Evolutionary conservation across 306 rosid genomes (phyloP).

Genomic region (Vicia sativa): DNA sequence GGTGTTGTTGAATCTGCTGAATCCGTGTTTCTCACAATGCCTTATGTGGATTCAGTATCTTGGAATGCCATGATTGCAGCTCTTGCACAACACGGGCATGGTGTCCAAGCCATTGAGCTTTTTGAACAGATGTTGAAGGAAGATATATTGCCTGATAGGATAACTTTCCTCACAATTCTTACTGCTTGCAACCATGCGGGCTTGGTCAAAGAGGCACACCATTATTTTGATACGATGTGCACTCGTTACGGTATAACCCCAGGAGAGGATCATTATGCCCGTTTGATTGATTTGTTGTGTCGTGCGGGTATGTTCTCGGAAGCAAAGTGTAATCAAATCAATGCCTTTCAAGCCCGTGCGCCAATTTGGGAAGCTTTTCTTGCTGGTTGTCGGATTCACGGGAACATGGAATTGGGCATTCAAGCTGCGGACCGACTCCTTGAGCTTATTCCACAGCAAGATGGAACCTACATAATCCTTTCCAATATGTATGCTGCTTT

Average conservation of each 20-base stretch:
- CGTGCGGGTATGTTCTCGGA: conserved; percentile 56
- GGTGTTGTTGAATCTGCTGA: conserved; percentile 57
- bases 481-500: conserved; percentile 58
- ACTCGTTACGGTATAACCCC: conserved; percentile 46
- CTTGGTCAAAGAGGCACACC: conserved; percentile 50
- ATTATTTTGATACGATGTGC: conserved; percentile 50
- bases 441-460: conserved; percentile 49
- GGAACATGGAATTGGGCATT: conserved; percentile 53
- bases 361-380: conserved; percentile 62
- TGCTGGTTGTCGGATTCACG: conserved; percentile 56
- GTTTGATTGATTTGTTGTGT: conserved; percentile 55
- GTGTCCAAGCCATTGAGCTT: conserved; percentile 49
- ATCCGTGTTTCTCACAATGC: conserved; percentile 55
- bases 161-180: conserved; percentile 58
- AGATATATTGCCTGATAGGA: conserved; percentile 53
- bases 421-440: conserved; percentile 51
- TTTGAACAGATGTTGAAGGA: conserved; percentile 58
- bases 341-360: conserved; percentile 52
- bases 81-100: conserved; percentile 57
- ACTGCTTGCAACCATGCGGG: conserved; percentile 63
- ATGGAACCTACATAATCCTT: conserved; percentile 54
- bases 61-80: conserved; percentile 71
- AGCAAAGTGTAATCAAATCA: conserved; percentile 47
- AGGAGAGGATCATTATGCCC: conserved; percentile 59
- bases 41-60: conserved; percentile 57